phyloP scores from a whole-genome alignment of 2,329 filamentous ascomycete species.

The Diatrype stigma region DNA sequence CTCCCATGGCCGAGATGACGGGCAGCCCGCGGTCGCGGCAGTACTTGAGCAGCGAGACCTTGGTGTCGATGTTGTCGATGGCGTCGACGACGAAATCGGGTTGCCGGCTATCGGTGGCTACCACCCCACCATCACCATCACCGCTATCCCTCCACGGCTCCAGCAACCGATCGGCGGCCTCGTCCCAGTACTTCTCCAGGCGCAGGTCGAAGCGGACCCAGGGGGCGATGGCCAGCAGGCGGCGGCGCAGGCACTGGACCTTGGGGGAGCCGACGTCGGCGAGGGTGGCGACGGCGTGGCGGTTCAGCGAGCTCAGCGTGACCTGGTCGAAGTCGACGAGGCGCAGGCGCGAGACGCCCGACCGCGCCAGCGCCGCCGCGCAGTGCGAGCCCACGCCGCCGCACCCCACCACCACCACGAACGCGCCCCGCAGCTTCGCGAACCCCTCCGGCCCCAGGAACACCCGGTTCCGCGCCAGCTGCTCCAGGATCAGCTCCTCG shows the following conservation, averaged over 20 bases:
- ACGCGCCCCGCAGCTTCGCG: slow-evolving; percentile 71
- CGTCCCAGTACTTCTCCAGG: slow-evolving; percentile 75
- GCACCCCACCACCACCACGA: slow-evolving; percentile 86
- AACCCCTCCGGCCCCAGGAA: slow-evolving; percentile 84
- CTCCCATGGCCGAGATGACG: slow-evolving; percentile 94
- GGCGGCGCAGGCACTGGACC: slow-evolving; percentile 74
- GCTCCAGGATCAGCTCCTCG: slow-evolving; percentile 84
- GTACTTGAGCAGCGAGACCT: slow-evolving; percentile 84
- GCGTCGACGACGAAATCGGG: slow-evolving; percentile 94
- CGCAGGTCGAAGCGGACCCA: slow-evolving; percentile 88
- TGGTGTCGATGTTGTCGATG: slow-evolving; percentile 97
- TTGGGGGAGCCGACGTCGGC: slow-evolving; percentile 92
- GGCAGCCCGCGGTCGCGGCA: slow-evolving; percentile 73
- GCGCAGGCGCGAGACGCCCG: slow-evolving; percentile 81
- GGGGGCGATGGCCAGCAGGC: slow-evolving; percentile 81
- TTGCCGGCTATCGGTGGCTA: slow-evolving; percentile 46
- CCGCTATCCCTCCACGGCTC: slow-evolving; percentile 50
- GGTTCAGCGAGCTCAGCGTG: slow-evolving; percentile 85
- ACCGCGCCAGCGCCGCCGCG: slow-evolving; percentile 77
- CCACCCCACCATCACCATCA: slow-evolving; percentile 1
- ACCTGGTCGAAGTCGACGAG: slow-evolving; percentile 98
- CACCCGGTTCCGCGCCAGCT: slow-evolving; percentile 86
- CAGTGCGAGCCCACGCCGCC: slow-evolving; percentile 95
- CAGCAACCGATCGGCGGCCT: slow-evolving; percentile 63
- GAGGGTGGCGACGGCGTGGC: slow-evolving; percentile 92